These are phyloP conservation scores for Phytophthora agathidicida DNA, from an alignment of 352 stramenopile species.

Conservation along the genomic window DNA sequence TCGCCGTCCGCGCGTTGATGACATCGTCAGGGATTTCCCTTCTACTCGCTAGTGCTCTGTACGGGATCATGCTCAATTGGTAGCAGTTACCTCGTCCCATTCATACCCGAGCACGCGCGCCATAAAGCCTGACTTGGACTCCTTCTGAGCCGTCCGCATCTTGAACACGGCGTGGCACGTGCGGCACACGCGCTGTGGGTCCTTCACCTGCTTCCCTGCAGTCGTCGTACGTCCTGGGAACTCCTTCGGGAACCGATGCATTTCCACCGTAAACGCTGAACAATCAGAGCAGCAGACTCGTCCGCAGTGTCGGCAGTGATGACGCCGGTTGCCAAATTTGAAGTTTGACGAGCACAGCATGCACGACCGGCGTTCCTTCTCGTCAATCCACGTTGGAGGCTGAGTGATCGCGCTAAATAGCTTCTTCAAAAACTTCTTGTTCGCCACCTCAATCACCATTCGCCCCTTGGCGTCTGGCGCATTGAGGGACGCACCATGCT, in stretches of 20 bases:
- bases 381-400: conserved; percentile 82
- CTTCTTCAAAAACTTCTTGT: conserved; percentile 85
- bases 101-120: conserved; percentile 83
- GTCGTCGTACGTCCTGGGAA: conserved; percentile 73
- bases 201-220: conserved; percentile 74
- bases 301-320: conserved; percentile 88
- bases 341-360: conserved; percentile 79
- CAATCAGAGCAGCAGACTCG: conserved; percentile 88
- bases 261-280: conserved; percentile 78
- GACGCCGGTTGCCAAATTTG: conserved; percentile 80
- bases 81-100: conserved; percentile 79
- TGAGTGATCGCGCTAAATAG: conserved; percentile 80
- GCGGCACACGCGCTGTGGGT: conserved; percentile 82
- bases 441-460: conserved; percentile 77
- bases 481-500: conserved; percentile 76
- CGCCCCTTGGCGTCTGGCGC: conserved; percentile 70
- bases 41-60: conserved; percentile 34
- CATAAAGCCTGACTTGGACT: conserved; percentile 87
- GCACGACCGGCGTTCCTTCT: conserved; percentile 72
- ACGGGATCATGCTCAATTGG: conserved; percentile 35
- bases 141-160: conserved; percentile 79
- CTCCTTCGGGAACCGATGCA: conserved; percentile 85
- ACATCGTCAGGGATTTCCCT: conserved; percentile 29
- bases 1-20: conserved; percentile 8
- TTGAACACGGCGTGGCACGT: conserved; percentile 89